phyloP scores from a whole-genome alignment of 768 basidiomycete genomes.

The Auriscalpium orientale region DNA sequence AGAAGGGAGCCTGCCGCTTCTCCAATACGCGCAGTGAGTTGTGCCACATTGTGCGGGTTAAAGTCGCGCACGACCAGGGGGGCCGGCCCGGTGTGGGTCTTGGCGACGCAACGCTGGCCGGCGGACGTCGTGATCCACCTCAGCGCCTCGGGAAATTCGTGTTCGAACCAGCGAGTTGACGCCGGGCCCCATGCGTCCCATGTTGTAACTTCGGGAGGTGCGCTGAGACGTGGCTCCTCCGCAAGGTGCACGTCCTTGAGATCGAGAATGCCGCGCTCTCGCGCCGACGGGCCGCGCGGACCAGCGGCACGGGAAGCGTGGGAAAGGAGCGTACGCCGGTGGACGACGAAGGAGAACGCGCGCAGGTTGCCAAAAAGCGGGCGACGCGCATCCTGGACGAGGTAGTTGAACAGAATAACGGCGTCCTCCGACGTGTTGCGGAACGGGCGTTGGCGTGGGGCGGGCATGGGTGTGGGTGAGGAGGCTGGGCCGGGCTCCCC shows the following conservation, averaged over 20 bases:
- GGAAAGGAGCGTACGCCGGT: slow-evolving; percentile 16
- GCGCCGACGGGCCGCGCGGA: background rate
- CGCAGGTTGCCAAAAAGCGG: slow-evolving; percentile 6
- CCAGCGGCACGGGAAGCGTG: background rate
- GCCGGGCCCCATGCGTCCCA: slow-evolving; percentile 21
- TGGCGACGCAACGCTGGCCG: slow-evolving; percentile 21
- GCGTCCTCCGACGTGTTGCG: slow-evolving; percentile 16
- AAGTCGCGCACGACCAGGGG: slow-evolving; percentile 19
- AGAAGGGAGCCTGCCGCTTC: background rate
- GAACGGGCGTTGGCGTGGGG: slow-evolving; percentile 13
- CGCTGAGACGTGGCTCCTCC: background rate
- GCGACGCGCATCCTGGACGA: slow-evolving; percentile 6
- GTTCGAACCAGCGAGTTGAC: slow-evolving; percentile 19
- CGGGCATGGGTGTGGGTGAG: background rate
- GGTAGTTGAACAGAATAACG: slow-evolving; percentile 18
- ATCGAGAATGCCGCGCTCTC: background rate
- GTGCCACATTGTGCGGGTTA: slow-evolving; percentile 10
- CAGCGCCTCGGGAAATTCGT: slow-evolving; percentile 9
- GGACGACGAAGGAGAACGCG: slow-evolving; percentile 18
- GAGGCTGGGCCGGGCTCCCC: slow-evolving; percentile 20
- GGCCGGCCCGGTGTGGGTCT: background rate
- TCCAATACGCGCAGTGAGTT: background rate
- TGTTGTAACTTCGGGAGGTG: no score
- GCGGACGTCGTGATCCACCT: slow-evolving; percentile 27
- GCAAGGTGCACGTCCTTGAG: background rate